A percentile compares a stretch with the other conserved stretches of the same genome.
Conservation (phyloP, 371 early-diverging fungal species). For the Mucor lusitanicus region DNA sequence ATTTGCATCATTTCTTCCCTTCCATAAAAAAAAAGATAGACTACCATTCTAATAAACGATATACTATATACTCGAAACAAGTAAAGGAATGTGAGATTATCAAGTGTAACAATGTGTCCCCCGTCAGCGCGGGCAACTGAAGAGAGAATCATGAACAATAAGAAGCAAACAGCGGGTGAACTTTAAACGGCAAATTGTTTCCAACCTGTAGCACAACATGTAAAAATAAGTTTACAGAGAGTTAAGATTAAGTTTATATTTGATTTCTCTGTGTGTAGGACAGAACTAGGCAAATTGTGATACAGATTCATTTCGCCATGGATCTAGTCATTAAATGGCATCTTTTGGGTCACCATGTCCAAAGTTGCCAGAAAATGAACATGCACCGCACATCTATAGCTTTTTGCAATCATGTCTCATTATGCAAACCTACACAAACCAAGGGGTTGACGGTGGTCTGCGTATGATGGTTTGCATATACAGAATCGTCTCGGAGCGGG, state of each 20-base stretch:
- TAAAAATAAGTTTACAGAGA: not conserved
- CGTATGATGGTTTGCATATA: not conserved
- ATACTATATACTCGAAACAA: not conserved
- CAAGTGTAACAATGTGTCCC: not conserved
- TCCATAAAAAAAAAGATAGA: not conserved
- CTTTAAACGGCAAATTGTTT: not conserved
- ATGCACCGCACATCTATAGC: not conserved
- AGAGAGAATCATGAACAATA: not conserved
- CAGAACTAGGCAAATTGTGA: not conserved
- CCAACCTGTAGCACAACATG: not conserved
- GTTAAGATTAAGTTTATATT: not conserved
- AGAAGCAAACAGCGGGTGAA: not conserved
- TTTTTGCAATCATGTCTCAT: not conserved
- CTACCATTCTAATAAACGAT: not conserved
- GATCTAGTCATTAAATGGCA: not conserved
- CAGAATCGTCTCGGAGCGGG: conserved; percentile 4
- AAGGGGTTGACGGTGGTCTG: too few species aligned
- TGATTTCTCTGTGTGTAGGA: not conserved
- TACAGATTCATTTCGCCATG: not conserved
- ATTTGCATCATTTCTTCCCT: not conserved
- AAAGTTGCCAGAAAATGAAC: not conserved
- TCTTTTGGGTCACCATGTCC: not conserved
- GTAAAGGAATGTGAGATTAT: not conserved
- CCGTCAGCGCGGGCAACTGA: not conserved
- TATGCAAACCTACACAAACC: not conserved